phyloP scores from a whole-genome alignment of 139 green algal genomes.

The Chlamydomonas applanata region DNA sequence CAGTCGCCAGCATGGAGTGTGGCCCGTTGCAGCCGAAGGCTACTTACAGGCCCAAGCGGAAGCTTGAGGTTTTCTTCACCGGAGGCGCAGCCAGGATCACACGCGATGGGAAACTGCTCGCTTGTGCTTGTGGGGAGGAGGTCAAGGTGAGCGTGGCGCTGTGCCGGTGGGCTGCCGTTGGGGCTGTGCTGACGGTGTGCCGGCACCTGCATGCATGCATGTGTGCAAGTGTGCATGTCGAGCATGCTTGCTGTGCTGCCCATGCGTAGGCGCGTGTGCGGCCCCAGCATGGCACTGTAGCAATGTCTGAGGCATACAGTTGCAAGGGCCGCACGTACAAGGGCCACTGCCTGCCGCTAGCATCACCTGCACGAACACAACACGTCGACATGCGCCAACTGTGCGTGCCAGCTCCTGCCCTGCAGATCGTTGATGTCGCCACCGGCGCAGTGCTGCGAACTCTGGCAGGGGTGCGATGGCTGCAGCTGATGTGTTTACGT shows the following conservation, averaged over 20 bases:
- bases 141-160: conserved; percentile 72
- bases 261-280: no score
- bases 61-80: conserved; percentile 90
- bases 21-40: conserved; percentile 50
- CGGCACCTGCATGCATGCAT: neutral
- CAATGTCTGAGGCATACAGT: no score
- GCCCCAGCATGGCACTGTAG: no score
- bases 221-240: neutral
- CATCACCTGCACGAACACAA: no score
- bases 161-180: neutral
- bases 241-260: no score
- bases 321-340: no score
- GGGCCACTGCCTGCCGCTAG: no score
- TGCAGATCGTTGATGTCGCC: conserved; percentile 66
- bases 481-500: no score
- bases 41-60: conserved; percentile 60
- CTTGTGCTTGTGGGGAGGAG: conserved; percentile 83
- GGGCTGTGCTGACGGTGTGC: neutral
- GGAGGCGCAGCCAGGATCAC: conserved; percentile 68
- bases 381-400: no score
- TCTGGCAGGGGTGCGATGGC: conserved; percentile 70
- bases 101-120: conserved; percentile 58
- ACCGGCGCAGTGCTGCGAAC: conserved; percentile 61
- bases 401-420: neutral
- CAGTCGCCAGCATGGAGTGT: neutral